phyloP scores from a whole-genome alignment of 768 basidiomycete species.

The Mrakia blollopis region DNA sequence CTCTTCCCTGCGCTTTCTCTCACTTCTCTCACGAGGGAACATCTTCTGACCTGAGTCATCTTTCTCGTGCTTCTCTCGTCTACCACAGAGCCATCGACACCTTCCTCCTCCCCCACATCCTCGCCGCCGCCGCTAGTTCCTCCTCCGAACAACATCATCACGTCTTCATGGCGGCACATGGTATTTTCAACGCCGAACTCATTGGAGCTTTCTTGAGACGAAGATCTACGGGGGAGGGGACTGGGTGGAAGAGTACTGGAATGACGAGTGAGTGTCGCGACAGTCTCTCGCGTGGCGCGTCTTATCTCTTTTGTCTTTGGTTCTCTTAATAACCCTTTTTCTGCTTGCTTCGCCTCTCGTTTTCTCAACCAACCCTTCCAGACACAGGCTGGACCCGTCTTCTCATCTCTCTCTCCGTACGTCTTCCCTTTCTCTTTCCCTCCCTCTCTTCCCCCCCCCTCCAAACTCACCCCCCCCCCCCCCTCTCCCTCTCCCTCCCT shows the following conservation, averaged over 20 bases:
- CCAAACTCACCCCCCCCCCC: not conserved
- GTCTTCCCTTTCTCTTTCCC: not conserved
- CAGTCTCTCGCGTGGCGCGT: not conserved
- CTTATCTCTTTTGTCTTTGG: no score
- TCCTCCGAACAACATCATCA: slow-evolving; percentile 50
- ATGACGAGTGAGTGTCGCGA: slow-evolving; percentile 21
- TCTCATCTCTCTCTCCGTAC: not conserved
- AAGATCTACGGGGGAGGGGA: not conserved
- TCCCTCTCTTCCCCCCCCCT: not conserved
- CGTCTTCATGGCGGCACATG: slow-evolving; percentile 69
- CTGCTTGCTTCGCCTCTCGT: no score
- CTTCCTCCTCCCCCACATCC: slow-evolving; percentile 57
- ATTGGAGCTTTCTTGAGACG: slow-evolving; percentile 15
- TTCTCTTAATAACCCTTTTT: not conserved
- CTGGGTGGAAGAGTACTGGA: not conserved
- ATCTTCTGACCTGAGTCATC: no score
- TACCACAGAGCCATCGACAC: slow-evolving; percentile 48
- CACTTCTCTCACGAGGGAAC: not conserved
- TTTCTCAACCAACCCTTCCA: not conserved
- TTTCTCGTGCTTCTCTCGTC: not conserved
- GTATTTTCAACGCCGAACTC: slow-evolving; percentile 54
- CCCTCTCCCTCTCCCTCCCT: not conserved
- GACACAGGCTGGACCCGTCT: slow-evolving; percentile 20
- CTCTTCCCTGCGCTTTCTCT: not conserved
- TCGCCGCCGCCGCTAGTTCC: slow-evolving; percentile 47